A percentile compares a stretch with the other conserved stretches of the same genome.
Evolutionary conservation across 1,284 basidiomycete genomes (phyloP).

Genomic region (Cryptococcus floricola): DNA sequence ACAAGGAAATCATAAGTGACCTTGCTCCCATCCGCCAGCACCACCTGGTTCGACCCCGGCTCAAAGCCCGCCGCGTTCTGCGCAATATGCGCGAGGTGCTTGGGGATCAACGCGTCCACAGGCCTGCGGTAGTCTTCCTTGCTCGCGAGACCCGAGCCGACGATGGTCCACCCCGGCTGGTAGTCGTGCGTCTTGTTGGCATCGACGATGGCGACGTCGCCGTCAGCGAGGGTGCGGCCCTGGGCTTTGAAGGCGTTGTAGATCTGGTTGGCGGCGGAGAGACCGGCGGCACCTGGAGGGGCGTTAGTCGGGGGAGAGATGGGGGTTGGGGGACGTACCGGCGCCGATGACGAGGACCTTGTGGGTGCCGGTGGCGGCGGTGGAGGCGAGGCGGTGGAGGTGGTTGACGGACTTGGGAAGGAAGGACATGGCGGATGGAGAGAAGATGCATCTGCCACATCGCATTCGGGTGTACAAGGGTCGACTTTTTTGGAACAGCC

Average conservation of each 20-base stretch:
- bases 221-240: slow-evolving; percentile 62
- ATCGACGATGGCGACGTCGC: slow-evolving; percentile 81
- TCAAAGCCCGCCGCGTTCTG: slow-evolving; percentile 72
- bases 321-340: slow-evolving; percentile 29
- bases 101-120: slow-evolving; percentile 66
- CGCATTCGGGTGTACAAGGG: neutral
- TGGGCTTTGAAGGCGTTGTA: slow-evolving; percentile 69
- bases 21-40: slow-evolving; percentile 63
- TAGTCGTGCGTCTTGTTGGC: slow-evolving; percentile 42
- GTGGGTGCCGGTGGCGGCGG: slow-evolving; percentile 44
- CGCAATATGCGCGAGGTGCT: slow-evolving; percentile 67
- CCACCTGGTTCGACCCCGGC: slow-evolving; percentile 70
- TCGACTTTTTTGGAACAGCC: neutral
- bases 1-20: slow-evolving; percentile 83
- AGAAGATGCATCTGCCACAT: neutral
- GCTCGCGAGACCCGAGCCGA: slow-evolving; percentile 71
- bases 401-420: slow-evolving; percentile 9
- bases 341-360: slow-evolving; percentile 53
- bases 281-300: slow-evolving; percentile 66
- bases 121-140: slow-evolving; percentile 67
- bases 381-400: slow-evolving; percentile 26
- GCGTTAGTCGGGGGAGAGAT: neutral
- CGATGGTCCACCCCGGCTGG: slow-evolving; percentile 87
- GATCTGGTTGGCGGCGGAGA: slow-evolving; percentile 77
- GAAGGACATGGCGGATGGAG: neutral